phyloP scores from a whole-genome alignment of 148 eudicot species.

The Heliamphora exappendiculata region DNA sequence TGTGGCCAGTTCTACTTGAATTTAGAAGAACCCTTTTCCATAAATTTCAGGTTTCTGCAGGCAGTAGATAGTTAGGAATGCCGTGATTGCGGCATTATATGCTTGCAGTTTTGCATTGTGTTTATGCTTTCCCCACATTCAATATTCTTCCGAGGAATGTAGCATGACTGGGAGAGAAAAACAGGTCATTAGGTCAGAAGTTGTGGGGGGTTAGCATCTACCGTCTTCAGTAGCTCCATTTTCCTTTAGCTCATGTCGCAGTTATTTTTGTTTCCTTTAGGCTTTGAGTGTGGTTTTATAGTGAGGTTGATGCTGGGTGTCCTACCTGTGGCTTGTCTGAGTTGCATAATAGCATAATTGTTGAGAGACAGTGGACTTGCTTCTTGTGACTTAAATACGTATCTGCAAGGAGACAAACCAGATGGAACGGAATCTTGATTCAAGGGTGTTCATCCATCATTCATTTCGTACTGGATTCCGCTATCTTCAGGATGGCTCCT shows the following conservation, averaged over 20 bases:
- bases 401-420: neutral
- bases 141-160: neutral
- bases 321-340: constrained; percentile 5
- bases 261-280: constrained; percentile 8
- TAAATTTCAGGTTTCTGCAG: constrained; percentile 34
- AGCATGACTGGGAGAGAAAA: neutral
- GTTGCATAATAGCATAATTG: constrained; percentile 6
- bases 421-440: neutral
- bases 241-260: neutral
- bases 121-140: constrained; percentile 12
- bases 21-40: constrained; percentile 43
- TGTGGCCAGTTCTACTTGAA: constrained; percentile 67
- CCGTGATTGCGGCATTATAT: constrained; percentile 31
- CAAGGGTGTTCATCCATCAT: neutral
- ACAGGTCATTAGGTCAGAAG: neutral
- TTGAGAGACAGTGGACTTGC: constrained; percentile 12
- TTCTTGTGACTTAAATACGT: constrained; percentile 16
- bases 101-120: constrained; percentile 13
- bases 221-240: neutral
- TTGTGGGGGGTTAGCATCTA: neutral
- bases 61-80: constrained; percentile 29
- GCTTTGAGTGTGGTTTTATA: neutral
- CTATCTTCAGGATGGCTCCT: neutral
- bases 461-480: neutral
- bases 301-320: neutral